A percentile compares a stretch with the other conserved stretches of the same genome.
Evolutionary conservation across 2,329 filamentous ascomycete species (phyloP).

Genomic region (Lasiodiplodia hormozganensis): DNA sequence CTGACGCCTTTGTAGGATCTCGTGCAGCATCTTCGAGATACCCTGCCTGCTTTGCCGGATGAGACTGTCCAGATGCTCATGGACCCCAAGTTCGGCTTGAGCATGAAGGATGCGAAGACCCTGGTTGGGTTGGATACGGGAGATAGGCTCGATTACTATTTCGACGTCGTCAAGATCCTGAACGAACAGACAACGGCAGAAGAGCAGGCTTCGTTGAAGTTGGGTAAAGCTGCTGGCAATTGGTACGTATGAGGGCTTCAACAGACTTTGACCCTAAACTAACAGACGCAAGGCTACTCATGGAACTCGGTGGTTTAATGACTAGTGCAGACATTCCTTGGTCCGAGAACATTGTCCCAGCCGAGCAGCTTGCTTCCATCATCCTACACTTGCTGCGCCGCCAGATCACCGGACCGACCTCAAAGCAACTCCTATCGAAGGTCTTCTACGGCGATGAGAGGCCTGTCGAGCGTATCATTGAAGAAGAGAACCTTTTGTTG

Average conservation of each 20-base stretch:
- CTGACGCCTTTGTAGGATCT: constrained; percentile 57
- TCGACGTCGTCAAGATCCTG: constrained; percentile 62
- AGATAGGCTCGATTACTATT: constrained; percentile 81
- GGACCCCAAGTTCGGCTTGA: constrained; percentile 68
- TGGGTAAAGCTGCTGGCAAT: constrained; percentile 62
- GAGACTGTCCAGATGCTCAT: constrained; percentile 69
- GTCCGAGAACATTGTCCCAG: constrained; percentile 48
- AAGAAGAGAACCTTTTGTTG: constrained; percentile 63
- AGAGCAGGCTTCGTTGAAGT: constrained; percentile 29
- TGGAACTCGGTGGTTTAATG: constrained; percentile 59
- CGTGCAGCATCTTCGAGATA: constrained; percentile 66
- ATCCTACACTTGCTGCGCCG: constrained; percentile 50
- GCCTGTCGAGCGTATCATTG: constrained; percentile 60
- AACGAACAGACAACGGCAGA: constrained; percentile 42
- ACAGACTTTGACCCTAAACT: neutral
- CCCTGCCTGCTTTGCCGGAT: constrained; percentile 76
- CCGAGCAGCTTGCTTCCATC: constrained; percentile 52
- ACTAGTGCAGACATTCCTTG: constrained; percentile 48
- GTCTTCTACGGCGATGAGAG: constrained; percentile 61
- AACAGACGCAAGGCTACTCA: constrained; percentile 50
- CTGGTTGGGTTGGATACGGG: constrained; percentile 80
- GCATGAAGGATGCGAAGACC: constrained; percentile 81
- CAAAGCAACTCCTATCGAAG: constrained; percentile 64
- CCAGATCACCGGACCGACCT: constrained; percentile 61
- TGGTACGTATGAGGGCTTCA: constrained; percentile 49